phyloP scores from a whole-genome alignment of 352 stramenopile species.

The Phytophthora pluvialis region DNA sequence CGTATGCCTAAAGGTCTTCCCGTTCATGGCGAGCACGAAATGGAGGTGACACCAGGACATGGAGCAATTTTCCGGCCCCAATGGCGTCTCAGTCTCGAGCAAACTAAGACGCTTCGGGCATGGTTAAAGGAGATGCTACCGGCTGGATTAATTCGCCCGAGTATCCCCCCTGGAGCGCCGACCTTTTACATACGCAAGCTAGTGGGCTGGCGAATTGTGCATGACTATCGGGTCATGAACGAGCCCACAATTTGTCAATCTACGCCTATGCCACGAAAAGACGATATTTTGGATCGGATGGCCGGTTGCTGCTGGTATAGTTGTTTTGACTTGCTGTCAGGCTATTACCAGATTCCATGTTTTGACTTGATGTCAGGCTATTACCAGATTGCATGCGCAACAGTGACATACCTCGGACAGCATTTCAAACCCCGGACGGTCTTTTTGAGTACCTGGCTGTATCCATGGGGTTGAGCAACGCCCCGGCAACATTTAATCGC shows the following conservation, averaged over 20 bases:
- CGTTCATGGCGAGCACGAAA: conserved; percentile 9
- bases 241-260: conserved; percentile 7
- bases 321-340: conserved; percentile 13
- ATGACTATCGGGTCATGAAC: conserved; percentile 13
- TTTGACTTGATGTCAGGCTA: conserved; percentile 8
- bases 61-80: conserved; percentile 5
- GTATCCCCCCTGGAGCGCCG: conserved; percentile 5
- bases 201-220: conserved; percentile 8
- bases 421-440: conserved; percentile 3
- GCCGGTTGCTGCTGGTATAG: conserved; percentile 8
- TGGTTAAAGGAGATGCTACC: conserved; percentile 12
- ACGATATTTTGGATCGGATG: conserved; percentile 16
- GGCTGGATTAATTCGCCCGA: conserved; percentile 3
- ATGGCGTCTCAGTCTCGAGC: conserved; percentile 11
- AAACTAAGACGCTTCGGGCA: neutral
- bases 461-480: conserved; percentile 1
- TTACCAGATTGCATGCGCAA: conserved; percentile 7
- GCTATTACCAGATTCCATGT: conserved; percentile 4
- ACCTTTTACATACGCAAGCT: conserved; percentile 17
- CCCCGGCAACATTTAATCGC: conserved; percentile 1
- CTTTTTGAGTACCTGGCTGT: conserved; percentile 8
- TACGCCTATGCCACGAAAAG: conserved; percentile 10
- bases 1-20: neutral
- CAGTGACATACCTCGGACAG: conserved; percentile 1
- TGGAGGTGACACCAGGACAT: neutral